A percentile compares a stretch with the other conserved stretches of the same genome.
phyloP scores from a whole-genome alignment of 2,329 filamentous ascomycete species.

The Daldinia sp. region DNA sequence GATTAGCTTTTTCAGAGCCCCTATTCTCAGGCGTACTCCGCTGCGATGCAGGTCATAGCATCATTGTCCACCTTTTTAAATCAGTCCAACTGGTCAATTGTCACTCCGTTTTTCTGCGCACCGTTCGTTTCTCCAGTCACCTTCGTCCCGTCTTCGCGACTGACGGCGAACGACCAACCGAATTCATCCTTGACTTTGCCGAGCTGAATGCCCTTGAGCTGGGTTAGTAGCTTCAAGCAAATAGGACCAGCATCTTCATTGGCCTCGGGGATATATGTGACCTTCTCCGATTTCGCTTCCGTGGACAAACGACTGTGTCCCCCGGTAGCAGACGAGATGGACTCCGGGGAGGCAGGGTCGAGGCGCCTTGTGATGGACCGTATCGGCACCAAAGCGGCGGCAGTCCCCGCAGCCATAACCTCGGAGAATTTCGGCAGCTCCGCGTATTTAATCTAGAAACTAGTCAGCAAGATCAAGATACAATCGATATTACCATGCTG shows the following conservation, averaged over 20 bases:
- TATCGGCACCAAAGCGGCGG: slow-evolving; percentile 89
- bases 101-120: slow-evolving; percentile 41
- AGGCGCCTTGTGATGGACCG: slow-evolving; percentile 81
- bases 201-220: slow-evolving; percentile 85
- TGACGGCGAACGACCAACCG: slow-evolving; percentile 70
- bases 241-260: slow-evolving; percentile 76
- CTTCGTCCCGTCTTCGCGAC: slow-evolving; percentile 55
- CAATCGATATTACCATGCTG: neutral
- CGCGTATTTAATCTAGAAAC: slow-evolving; percentile 65
- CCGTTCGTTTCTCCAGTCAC: slow-evolving; percentile 45
- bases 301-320: slow-evolving; percentile 51
- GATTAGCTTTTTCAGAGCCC: neutral
- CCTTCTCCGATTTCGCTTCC: slow-evolving; percentile 55
- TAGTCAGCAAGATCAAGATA: slow-evolving; percentile 20
- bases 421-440: slow-evolving; percentile 68
- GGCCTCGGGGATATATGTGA: slow-evolving; percentile 62
- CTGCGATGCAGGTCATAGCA: neutral
- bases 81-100: slow-evolving; percentile 51
- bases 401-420: slow-evolving; percentile 91
- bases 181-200: slow-evolving; percentile 81
- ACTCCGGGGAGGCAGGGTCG: slow-evolving; percentile 50
- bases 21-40: neutral
- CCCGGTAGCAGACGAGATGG: slow-evolving; percentile 49
- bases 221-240: slow-evolving; percentile 75
- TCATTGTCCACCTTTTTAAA: neutral